A percentile compares a stretch with the other conserved stretches of the same genome.
phyloP scores from a whole-genome alignment of 2,329 filamentous ascomycete species.

The Phyllosticta capitalensis region DNA sequence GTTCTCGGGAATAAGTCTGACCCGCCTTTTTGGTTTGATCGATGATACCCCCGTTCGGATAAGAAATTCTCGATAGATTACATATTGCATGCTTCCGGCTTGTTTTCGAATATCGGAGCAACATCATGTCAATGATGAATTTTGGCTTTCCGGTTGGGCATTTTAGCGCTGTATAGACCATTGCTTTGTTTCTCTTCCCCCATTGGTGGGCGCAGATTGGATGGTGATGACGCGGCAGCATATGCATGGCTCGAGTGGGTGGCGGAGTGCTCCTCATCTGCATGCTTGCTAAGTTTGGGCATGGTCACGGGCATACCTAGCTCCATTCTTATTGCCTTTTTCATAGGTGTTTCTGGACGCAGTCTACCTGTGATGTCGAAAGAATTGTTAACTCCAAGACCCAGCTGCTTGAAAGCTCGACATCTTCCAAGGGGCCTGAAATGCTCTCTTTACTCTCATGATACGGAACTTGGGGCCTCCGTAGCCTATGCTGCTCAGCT shows the following conservation, averaged over 20 bases:
- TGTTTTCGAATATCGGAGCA: background rate
- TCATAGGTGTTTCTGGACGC: background rate
- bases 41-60: conserved; percentile 4
- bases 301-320: background rate
- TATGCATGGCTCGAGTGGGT: background rate
- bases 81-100: conserved; percentile 1
- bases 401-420: background rate
- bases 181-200: background rate
- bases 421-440: too few species aligned
- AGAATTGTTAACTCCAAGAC: background rate
- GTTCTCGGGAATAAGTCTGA: background rate
- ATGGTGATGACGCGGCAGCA: background rate
- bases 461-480: too few species aligned
- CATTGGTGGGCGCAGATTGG: background rate
- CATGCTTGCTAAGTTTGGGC: background rate
- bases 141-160: background rate
- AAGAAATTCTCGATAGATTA: conserved; percentile 3
- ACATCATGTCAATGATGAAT: background rate
- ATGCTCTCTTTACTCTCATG: too few species aligned
- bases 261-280: background rate
- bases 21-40: background rate
- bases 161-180: background rate
- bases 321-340: background rate
- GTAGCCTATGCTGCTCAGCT: too few species aligned
- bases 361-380: background rate